Base-by-base conservation (phyloP, 805 yeast genomes). In the Wickerhamiella galacta region DNA sequence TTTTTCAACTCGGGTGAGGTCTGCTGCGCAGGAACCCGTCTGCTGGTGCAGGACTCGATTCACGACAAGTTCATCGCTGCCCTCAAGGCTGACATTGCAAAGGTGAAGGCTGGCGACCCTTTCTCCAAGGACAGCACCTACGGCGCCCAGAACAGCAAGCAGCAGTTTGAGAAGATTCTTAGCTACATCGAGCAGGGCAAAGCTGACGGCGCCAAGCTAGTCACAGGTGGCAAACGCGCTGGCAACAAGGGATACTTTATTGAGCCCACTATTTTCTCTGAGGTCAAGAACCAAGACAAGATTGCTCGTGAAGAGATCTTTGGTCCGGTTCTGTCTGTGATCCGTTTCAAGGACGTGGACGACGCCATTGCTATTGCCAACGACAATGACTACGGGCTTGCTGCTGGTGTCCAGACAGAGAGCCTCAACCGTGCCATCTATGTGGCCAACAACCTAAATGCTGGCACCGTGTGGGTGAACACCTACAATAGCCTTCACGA, bases 1-100 rank as follows among this genome's bases (percentile, higher is more conserved):
- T 81, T 75, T 66, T 81, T 70, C 69, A 85, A 85, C 67, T 75
- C 85, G 51, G 96, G 96, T 60, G 94, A 87, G 63, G 85, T 81
- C 37, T 85, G 96, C 62, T 77, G 85, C 52, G 95, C 95, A 23
- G 92, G 93, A 43, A 82, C 95, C 36, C 74, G 96, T 60, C 62
- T 83, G 43, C 79, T 81, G 54, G 76, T 85, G 39, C 94, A 85
- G 59, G 92, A 78, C 43, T 68, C 70, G 23, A 64, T 82, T 46
- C 80, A 85, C 58, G 94, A 85, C 42, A 65, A 75, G 56, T 70
- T 82, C 41, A 54, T 82, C 37, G 64, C 60, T 22, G 73, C 65
- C 43, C 70, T 79, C 52, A 63, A 62, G 46, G 51, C 52, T 26
- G 67, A 73, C 31, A 67, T 69, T 38, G 52, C 50, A 39, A 51